Conservation (phyloP, 805 yeast species). For the Myxozyma sirexii region DNA sequence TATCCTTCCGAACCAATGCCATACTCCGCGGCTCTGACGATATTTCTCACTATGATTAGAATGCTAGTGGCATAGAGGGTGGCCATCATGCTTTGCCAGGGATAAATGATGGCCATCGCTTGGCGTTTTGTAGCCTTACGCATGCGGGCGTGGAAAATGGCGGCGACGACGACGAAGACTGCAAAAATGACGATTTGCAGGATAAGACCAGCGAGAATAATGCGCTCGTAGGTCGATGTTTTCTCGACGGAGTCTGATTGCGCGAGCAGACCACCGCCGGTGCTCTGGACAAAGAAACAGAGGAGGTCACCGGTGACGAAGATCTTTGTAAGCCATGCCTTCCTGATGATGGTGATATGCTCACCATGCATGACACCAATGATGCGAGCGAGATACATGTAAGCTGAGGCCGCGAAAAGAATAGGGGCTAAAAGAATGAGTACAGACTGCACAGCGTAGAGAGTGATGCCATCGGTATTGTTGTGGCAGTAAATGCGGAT, state of each 20-base stretch:
- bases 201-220: constrained; percentile 42
- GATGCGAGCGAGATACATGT: constrained; percentile 36
- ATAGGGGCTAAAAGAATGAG: constrained; percentile 38
- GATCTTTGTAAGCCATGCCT: constrained; percentile 30
- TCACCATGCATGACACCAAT: constrained; percentile 26
- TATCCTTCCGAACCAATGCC: constrained; percentile 9
- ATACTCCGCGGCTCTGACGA: constrained; percentile 7
- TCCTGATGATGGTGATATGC: constrained; percentile 19
- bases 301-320: constrained; percentile 38
- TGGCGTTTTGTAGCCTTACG: neutral
- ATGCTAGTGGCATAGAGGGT: neutral
- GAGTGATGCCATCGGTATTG: neutral
- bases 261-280: constrained; percentile 36
- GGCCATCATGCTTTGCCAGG: neutral
- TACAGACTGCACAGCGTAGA: constrained; percentile 31
- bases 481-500: neutral
- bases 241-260: neutral
- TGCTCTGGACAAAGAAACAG: constrained; percentile 36
- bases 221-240: constrained; percentile 32
- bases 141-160: constrained; percentile 25
- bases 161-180: constrained; percentile 38
- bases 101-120: neutral
- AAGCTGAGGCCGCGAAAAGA: constrained; percentile 37
- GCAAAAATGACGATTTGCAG: constrained; percentile 43
- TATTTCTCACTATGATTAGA: constrained; percentile 9